phyloP scores from a whole-genome alignment of 768 basidiomycete genomes.

The Filobasidium floriforme region DNA sequence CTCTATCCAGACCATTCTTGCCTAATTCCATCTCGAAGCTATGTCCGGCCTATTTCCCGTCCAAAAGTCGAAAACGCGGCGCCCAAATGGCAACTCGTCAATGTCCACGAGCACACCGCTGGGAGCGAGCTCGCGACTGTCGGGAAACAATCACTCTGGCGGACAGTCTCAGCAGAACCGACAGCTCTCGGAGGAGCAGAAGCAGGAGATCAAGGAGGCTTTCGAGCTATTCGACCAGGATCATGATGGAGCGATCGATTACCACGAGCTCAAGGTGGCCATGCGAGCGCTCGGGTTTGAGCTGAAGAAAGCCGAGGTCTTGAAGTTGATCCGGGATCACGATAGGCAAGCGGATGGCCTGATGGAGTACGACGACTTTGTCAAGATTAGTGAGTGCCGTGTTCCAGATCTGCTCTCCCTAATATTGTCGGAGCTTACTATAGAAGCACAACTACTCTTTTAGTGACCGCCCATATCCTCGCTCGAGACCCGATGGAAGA shows the following conservation, averaged over 20 bases:
- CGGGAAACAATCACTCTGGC: conserved; percentile 13
- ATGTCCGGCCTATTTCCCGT: conserved; percentile 13
- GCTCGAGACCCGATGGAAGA: conserved; percentile 94
- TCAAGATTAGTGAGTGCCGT: conserved; percentile 69
- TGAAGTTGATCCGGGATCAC: conserved; percentile 85
- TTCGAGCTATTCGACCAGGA: conserved; percentile 99
- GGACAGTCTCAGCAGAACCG: conserved; percentile 23
- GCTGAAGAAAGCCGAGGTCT: conserved; percentile 93
- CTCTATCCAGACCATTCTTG: no score
- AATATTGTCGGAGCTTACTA: neutral
- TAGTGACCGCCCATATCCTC: conserved; percentile 91
- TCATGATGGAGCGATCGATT: conserved; percentile 92
- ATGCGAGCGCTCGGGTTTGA: conserved; percentile 98
- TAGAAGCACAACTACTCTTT: no score
- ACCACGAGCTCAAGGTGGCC: conserved; percentile 97
- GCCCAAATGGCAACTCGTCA: conserved; percentile 15
- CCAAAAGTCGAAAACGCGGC: conserved; percentile 17
- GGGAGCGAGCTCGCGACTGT: conserved; percentile 13
- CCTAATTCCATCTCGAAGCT: neutral
- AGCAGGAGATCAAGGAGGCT: conserved; percentile 95
- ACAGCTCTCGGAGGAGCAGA: conserved; percentile 48
- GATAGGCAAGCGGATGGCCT: conserved; percentile 64
- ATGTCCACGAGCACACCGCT: conserved; percentile 14
- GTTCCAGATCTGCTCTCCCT: neutral
- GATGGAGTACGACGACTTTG: conserved; percentile 90